phyloP scores from a whole-genome alignment of 768 basidiomycete species.

The Filobasidium wieringae region DNA sequence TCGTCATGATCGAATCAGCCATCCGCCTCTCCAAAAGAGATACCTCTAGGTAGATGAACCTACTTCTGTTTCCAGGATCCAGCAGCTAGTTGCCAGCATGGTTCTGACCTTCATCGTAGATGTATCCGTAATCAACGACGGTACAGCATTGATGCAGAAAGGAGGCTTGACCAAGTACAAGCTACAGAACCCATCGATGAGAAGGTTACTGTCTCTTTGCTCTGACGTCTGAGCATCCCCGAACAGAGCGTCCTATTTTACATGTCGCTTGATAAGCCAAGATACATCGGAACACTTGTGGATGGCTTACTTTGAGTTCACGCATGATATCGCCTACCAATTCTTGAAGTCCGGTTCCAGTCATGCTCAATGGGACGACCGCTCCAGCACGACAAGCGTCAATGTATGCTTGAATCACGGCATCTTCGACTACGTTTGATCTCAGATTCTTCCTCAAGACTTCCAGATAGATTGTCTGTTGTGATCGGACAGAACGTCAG shows the following conservation, averaged over 20 bases:
- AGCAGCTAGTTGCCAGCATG: neutral
- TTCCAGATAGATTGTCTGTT: neutral
- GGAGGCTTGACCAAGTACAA: neutral
- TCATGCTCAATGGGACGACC: neutral
- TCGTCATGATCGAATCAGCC: neutral
- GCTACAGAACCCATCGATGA: slow-evolving; percentile 6
- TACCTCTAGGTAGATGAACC: neutral
- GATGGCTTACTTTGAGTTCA: slow-evolving; percentile 5
- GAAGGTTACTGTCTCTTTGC: slow-evolving; percentile 2
- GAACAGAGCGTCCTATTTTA: neutral
- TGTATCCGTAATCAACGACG: neutral
- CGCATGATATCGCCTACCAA: slow-evolving; percentile 5
- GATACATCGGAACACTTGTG: neutral
- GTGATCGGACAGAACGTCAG: too few species aligned
- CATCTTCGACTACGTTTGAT: slow-evolving; percentile 6
- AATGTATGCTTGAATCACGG: slow-evolving; percentile 4
- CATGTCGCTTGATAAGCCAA: neutral
- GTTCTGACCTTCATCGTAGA: neutral
- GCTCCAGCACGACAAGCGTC: slow-evolving; percentile 8
- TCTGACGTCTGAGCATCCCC: slow-evolving; percentile 1
- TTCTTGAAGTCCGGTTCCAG: slow-evolving; percentile 5
- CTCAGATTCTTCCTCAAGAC: neutral
- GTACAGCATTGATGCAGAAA: neutral
- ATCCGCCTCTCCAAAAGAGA: neutral
- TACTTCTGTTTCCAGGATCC: neutral